Base-by-base conservation (phyloP, 768 basidiomycete genomes). In the Mycena alexandri region DNA sequence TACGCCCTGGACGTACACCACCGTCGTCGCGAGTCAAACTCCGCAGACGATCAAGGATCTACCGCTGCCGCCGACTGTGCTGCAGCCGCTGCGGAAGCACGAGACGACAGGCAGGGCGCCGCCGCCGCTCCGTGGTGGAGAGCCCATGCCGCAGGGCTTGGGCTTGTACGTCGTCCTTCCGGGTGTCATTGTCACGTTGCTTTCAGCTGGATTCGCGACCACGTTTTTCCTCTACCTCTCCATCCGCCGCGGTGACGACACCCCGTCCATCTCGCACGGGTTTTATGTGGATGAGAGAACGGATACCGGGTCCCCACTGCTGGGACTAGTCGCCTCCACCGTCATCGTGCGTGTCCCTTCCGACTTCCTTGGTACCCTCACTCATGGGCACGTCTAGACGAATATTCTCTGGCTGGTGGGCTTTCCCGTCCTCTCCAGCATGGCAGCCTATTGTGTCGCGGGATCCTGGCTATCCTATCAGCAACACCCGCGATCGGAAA, bases 1-100 rank as follows among this genome's bases (percentile, higher is more conserved):
- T 10, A 63, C 67, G 2, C 67, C 67, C 21, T 68, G 62, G 62
- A 68, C 67, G 19, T 51, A 63, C 57, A 56, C 65, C 8, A 67
- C 65, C 17, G 52, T 63, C 34, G 52, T 42, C 3, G 6, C 25
- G 25, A 65, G 63, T 41, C 24, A 33, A 2, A 63, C 61, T 9
- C 54, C 54, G 12, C 43, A 11, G 7, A 34, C 58, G 22, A 13
- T 12, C n/a, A 68, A 67, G 42, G 48, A 54, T 2, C 65, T 71
- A 12, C 70, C 70, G 8, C 53, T 46, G 5, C 70, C 48, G 1
- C 70, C 66, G 21, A 24, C 43, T 17, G 62, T 62, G 54, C 66
- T 71, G 21, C 62, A 71, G 50, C 70, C 70, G 22, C 70, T 71
- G 9, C 65, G 70, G 21, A 71, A 71, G 58, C 53, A 65, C 48